Evolutionary conservation across 176 grass and related monocot genomes (phyloP), one percentile per base, ranked within the genome.

Genomic region (Avena eriantha): DNA sequence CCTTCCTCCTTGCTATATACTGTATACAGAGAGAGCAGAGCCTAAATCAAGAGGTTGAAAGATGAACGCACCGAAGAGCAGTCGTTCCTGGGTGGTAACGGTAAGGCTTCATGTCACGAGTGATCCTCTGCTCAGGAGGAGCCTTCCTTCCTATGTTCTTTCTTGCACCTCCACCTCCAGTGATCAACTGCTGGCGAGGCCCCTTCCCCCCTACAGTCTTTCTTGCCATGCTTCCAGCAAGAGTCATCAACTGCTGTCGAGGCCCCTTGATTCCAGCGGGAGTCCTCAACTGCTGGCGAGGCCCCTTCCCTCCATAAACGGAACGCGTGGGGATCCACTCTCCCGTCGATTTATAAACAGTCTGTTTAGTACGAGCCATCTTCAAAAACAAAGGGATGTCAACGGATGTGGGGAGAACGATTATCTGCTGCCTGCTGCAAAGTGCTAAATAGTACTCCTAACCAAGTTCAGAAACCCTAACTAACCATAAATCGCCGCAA

Each of bases 101-200:
- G 80, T 98, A 91, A 0, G 95, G 96, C 92, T 95, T 98, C 93
- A 94, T 94, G 43, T 41, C 39, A 41, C 39, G 6, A 7, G 39
- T 41, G 39, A 41, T 41, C 39, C 1, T 7, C 39, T 41, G 39
- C 39, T 7, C 7, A 7, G 39, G 3, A 22, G 57, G 8, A 10
- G 16, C 53, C 16, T 55, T 55, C 53, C 16, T 2, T 7, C 5
- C 17, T 55, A 8, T 2, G 19, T 17, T 19, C 17, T 7, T 55
- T 55, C 17, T 55, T 55, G 45, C 51, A 54, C 4, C 9, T 47
- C 16, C 51, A 54, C 15, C 17, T 54, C 16, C 49, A 8, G 65
- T 39, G 33, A 34, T 18, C 17, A 69, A 35, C 39, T 22, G 69
- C 19, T 46, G 14, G 10, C 39, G 36, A 7, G 69, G 66, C 16